Evolutionary conservation across 2,329 filamentous ascomycete genomes (phyloP).

Genomic region (Geosmithia flava): DNA sequence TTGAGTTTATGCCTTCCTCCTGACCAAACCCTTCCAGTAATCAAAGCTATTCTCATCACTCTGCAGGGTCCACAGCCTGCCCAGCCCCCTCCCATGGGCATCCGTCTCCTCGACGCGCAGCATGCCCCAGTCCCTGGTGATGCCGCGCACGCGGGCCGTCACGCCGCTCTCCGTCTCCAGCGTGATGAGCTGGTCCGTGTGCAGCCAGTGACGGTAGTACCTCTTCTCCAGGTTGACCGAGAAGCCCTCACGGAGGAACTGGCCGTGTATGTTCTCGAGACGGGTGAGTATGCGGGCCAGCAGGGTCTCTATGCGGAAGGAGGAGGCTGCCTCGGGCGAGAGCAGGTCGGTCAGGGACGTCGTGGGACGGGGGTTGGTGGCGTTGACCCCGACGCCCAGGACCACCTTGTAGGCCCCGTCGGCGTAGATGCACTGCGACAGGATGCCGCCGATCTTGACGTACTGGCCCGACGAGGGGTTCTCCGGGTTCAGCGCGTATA

Average conservation of each 20-base stretch:
- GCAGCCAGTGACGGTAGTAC: constrained; percentile 81
- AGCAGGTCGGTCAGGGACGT: constrained; percentile 73
- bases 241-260: constrained; percentile 68
- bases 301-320: constrained; percentile 66
- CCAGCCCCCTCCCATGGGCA: constrained; percentile 59
- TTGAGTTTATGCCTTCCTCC: constrained; percentile 56
- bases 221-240: constrained; percentile 55
- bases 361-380: constrained; percentile 72
- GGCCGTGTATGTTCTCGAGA: constrained; percentile 65
- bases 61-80: constrained; percentile 71
- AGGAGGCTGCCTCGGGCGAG: constrained; percentile 25
- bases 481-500: constrained; percentile 55
- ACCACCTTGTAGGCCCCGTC: constrained; percentile 71
- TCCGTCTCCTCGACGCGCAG: constrained; percentile 74
- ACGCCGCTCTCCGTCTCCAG: constrained; percentile 70
- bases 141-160: constrained; percentile 68
- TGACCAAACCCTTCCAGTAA: constrained; percentile 82
- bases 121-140: constrained; percentile 85
- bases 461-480: constrained; percentile 41
- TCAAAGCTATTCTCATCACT: constrained; percentile 98
- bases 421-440: constrained; percentile 78
- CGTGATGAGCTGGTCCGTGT: constrained; percentile 58
- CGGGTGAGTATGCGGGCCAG: constrained; percentile 68
- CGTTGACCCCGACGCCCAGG: constrained; percentile 78
- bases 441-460: constrained; percentile 85